A percentile compares a stretch with the other conserved stretches of the same genome.
Conservation (phyloP, 331 rosid species). For the Malus hybrid region DNA sequence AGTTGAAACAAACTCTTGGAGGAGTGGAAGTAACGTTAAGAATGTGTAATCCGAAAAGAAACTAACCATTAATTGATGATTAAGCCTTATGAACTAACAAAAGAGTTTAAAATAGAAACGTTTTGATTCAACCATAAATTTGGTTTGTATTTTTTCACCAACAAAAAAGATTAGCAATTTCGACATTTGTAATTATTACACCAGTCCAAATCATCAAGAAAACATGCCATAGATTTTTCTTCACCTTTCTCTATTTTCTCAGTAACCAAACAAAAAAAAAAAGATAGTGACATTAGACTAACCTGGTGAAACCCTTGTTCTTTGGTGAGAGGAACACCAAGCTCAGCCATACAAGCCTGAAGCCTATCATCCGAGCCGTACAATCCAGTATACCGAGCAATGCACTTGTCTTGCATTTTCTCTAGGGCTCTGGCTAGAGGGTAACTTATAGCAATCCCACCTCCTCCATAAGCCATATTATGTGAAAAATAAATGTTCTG, state of each 20-base stretch:
- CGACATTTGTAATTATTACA: no score
- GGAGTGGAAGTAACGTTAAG: not conserved
- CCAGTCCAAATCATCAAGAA: not conserved
- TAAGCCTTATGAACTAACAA: no score
- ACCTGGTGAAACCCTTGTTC: slow-evolving; percentile 86
- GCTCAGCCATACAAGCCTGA: slow-evolving; percentile 86
- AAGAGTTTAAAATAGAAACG: not conserved
- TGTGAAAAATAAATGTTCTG: slow-evolving; percentile 63
- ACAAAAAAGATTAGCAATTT: not conserved
- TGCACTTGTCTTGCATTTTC: slow-evolving; percentile 67
- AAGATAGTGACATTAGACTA: not conserved
- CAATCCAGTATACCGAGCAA: slow-evolving; percentile 49
- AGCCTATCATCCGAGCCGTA: slow-evolving; percentile 76
- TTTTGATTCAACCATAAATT: not conserved
- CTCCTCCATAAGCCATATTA: slow-evolving; percentile 80
- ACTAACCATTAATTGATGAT: not conserved
- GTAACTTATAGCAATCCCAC: slow-evolving; percentile 71
- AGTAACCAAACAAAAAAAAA: not conserved
- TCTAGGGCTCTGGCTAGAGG: slow-evolving; percentile 50
- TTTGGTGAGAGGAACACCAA: slow-evolving; percentile 73
- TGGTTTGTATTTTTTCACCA: not conserved
- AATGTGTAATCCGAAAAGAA: not conserved
- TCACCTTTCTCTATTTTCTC: not conserved
- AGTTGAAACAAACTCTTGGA: not conserved
- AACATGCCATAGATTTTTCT: not conserved